A percentile compares a stretch with the other conserved stretches of the same genome.
phyloP scores from a whole-genome alignment of 495 filamentous ascomycete species.

The Durotheca rogersii region DNA sequence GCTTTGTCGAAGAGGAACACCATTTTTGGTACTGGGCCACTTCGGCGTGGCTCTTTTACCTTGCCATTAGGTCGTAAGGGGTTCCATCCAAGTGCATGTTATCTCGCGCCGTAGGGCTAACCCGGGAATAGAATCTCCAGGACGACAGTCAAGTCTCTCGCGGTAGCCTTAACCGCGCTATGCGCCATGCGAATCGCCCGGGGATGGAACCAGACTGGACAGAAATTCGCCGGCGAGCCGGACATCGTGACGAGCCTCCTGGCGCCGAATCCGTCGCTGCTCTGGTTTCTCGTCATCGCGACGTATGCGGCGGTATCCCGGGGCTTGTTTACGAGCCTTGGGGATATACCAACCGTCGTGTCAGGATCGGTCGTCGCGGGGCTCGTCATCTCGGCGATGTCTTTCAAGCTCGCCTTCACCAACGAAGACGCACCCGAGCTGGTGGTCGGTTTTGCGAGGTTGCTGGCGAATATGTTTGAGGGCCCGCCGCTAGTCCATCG shows the following conservation, averaged over 20 bases:
- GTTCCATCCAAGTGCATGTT: too few species aligned
- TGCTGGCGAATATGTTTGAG: constrained; percentile 45
- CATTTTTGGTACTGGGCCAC: constrained; percentile 96
- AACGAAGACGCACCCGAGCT: constrained; percentile 84
- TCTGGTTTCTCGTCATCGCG: constrained; percentile 73
- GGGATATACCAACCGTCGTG: constrained; percentile 34
- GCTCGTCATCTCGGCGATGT: constrained; percentile 59
- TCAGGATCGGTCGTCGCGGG: constrained; percentile 34
- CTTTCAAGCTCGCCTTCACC: constrained; percentile 83
- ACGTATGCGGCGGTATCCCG: constrained; percentile 60
- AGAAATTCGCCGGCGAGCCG: constrained; percentile 85
- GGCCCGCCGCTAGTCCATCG: constrained; percentile 51
- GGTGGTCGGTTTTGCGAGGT: constrained; percentile 53
- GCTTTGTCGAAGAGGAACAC: constrained; percentile 97
- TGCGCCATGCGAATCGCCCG: constrained; percentile 62
- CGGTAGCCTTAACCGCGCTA: constrained; percentile 36
- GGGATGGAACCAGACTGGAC: constrained; percentile 94
- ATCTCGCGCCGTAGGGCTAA: constrained; percentile 6
- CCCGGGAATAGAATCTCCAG: constrained; percentile 10
- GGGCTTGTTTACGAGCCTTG: constrained; percentile 39
- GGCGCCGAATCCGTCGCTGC: constrained; percentile 54
- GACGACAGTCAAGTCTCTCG: constrained; percentile 1
- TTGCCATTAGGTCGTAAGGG: constrained; percentile 53
- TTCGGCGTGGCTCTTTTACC: constrained; percentile 70
- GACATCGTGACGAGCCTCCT: constrained; percentile 77